Percentiles rank a stretch among this genome's conserved stretches.
Evolutionary conservation across 371 early-diverging fungal species (phyloP).

Genomic region (Mucor circinelloides): DNA sequence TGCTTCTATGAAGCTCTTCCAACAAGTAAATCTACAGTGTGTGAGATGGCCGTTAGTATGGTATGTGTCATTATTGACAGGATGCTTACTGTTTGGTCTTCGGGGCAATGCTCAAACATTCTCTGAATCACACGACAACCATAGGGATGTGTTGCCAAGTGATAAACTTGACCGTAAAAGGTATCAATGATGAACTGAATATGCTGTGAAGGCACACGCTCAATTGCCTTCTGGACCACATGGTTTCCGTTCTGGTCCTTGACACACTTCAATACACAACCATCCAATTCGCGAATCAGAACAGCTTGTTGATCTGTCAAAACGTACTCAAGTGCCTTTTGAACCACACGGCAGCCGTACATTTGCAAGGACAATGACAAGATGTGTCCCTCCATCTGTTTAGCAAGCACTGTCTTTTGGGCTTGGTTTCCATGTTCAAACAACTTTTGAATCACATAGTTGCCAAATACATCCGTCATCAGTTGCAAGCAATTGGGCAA

Average conservation of each 20-base stretch:
- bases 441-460: conserved; percentile 99
- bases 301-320: conserved; percentile 85
- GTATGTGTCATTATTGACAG: background rate
- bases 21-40: conserved; percentile 65
- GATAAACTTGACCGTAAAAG: conserved; percentile 97
- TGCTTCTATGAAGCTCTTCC: conserved; percentile 92
- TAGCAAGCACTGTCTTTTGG: conserved; percentile 86
- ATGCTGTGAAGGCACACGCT: conserved; percentile 89
- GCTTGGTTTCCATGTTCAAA: conserved; percentile 93
- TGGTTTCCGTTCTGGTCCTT: conserved; percentile 99
- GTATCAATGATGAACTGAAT: conserved; percentile 96
- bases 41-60: background rate
- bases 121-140: conserved; percentile 99
- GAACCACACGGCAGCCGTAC: conserved; percentile 99
- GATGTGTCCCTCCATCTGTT: conserved; percentile 94
- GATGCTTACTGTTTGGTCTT: conserved; percentile 73
- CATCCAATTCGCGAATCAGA: conserved; percentile 92
- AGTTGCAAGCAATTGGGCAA: conserved; percentile 90
- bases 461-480: conserved; percentile 99
- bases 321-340: conserved; percentile 97
- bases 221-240: conserved; percentile 99
- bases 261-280: conserved; percentile 95
- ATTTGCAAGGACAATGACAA: conserved; percentile 96
- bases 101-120: conserved; percentile 98
- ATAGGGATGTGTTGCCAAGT: conserved; percentile 98